A percentile compares a stretch with the other conserved stretches of the same genome.
Evolutionary conservation across 2,329 filamentous ascomycete species (phyloP).

Genomic region (Thermothelomyces thermophilus): DNA sequence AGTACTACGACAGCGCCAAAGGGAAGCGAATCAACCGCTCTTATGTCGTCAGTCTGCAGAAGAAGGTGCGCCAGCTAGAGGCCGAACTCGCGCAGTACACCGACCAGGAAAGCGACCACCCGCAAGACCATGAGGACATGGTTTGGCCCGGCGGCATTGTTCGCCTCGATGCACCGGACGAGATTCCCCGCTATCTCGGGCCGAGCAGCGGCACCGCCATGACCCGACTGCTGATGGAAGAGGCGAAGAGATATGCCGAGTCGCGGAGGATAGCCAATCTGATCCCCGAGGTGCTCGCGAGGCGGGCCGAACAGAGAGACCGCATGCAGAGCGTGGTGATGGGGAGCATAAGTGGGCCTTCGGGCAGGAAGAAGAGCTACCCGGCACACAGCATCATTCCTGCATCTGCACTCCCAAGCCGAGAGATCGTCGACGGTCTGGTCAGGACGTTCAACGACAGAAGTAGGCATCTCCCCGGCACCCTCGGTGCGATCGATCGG

Average conservation of each 20-base stretch:
- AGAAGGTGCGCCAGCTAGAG: slow-evolving; percentile 76
- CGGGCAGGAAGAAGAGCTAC: slow-evolving; percentile 72
- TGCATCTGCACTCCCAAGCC: slow-evolving; percentile 66
- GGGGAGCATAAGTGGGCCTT: slow-evolving; percentile 41
- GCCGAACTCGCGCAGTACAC: slow-evolving; percentile 73
- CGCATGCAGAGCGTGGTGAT: slow-evolving; percentile 59
- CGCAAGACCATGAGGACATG: slow-evolving; percentile 72
- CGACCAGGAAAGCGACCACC: slow-evolving; percentile 64
- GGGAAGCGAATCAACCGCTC: slow-evolving; percentile 79
- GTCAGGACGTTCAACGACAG: slow-evolving; percentile 82
- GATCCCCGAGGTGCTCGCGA: slow-evolving; percentile 65
- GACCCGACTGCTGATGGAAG: slow-evolving; percentile 89
- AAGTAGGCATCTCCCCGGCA: slow-evolving; percentile 46
- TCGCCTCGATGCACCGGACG: slow-evolving; percentile 75
- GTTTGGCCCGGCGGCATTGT: slow-evolving; percentile 82
- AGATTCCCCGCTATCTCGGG: slow-evolving; percentile 80
- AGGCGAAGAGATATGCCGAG: slow-evolving; percentile 89
- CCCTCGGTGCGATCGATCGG: no score
- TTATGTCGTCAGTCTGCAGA: slow-evolving; percentile 88
- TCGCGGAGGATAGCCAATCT: slow-evolving; percentile 88
- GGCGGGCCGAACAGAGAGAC: slow-evolving; percentile 46
- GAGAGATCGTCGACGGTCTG: slow-evolving; percentile 67
- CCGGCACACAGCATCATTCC: slow-evolving; percentile 83
- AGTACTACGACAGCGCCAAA: slow-evolving; percentile 89
- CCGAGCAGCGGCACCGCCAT: slow-evolving; percentile 95